A percentile compares a stretch with the other conserved stretches of the same genome.
Evolutionary conservation across 208 protist species (phyloP).

Genomic region (Leishmania braziliensis): DNA sequence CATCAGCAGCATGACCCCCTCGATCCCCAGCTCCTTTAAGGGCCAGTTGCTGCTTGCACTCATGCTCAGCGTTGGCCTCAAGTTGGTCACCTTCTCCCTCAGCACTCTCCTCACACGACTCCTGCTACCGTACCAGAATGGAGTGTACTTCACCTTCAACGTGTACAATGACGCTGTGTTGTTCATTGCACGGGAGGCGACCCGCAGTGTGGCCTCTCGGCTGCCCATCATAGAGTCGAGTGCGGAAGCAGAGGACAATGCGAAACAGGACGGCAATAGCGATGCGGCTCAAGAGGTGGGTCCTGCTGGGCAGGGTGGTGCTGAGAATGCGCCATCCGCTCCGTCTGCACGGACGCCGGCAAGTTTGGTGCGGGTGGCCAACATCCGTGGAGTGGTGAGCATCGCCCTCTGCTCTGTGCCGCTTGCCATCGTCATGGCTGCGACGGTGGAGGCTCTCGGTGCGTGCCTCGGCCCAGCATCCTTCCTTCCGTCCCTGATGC

Average conservation of each 20-base stretch:
- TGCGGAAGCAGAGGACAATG: neutral
- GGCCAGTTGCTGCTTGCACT: conserved; percentile 65
- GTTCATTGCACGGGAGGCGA: conserved; percentile 75
- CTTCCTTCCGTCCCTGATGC: conserved; percentile 29
- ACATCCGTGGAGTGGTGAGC: conserved; percentile 43
- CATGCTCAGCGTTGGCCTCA: conserved; percentile 63
- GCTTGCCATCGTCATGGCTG: conserved; percentile 33
- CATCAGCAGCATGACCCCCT: neutral
- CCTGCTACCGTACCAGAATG: conserved; percentile 71
- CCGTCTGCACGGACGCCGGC: neutral
- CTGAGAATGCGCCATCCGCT: conserved; percentile 1
- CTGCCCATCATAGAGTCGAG: conserved; percentile 20
- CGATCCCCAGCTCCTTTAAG: conserved; percentile 43
- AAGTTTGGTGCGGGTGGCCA: conserved; percentile 8
- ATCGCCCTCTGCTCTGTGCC: conserved; percentile 49
- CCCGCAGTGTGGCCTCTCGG: conserved; percentile 67
- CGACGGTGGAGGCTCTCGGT: conserved; percentile 33
- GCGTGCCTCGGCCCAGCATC: conserved; percentile 16
- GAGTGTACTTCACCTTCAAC: conserved; percentile 72
- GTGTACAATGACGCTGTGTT: conserved; percentile 84
- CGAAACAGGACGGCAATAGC: neutral
- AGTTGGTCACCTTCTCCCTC: conserved; percentile 78
- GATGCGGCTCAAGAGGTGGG: neutral
- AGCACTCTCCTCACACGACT: conserved; percentile 66
- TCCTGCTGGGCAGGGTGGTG: no score